Percentiles rank a stretch among this genome's conserved stretches.
Evolutionary conservation across 768 basidiomycete species (phyloP).

Genomic region (Polyporus arcularius): DNA sequence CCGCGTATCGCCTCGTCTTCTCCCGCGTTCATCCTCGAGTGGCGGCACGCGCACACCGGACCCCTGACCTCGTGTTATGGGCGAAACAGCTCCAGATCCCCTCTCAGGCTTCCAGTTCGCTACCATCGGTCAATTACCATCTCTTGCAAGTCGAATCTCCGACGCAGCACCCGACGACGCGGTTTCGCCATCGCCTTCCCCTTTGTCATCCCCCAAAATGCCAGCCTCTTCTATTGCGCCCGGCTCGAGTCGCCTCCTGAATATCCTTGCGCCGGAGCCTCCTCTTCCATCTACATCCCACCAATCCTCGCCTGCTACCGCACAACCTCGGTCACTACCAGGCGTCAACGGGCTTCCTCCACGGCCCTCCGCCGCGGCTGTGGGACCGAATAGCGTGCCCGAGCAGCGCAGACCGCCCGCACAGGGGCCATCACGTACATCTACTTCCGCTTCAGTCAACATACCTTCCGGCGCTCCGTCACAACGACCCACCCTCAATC

Average conservation of each 20-base stretch:
- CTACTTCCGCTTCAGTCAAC: not conserved
- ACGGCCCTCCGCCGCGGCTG: not conserved
- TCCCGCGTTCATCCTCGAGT: not conserved
- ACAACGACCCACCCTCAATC: not conserved
- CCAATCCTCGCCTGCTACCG: too few species aligned
- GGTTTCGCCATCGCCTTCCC: slow-evolving; percentile 6
- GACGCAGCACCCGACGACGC: slow-evolving; percentile 32
- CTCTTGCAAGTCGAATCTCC: slow-evolving; percentile 51
- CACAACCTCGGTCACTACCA: too few species aligned
- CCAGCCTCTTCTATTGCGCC: not conserved
- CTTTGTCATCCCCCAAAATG: not conserved
- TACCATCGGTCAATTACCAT: slow-evolving; percentile 55
- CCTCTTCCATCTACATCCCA: too few species aligned
- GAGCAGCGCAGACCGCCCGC: not conserved
- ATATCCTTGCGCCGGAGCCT: slow-evolving; percentile 1
- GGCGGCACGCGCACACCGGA: not conserved
- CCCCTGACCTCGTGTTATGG: slow-evolving; percentile 4
- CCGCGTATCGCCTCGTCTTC: not conserved
- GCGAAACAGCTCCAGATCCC: not conserved
- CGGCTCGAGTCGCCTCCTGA: slow-evolving; percentile 21
- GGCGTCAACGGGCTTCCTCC: not conserved
- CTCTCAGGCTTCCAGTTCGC: slow-evolving; percentile 51
- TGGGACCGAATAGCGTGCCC: not conserved
- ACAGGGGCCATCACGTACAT: not conserved
- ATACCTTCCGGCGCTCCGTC: not conserved